Percentiles rank a stretch among this genome's conserved stretches.
These are phyloP conservation scores for Fusarium fujikuroi DNA, from an alignment of 2,329 filamentous ascomycete genomes.

Conservation along the genomic window DNA sequence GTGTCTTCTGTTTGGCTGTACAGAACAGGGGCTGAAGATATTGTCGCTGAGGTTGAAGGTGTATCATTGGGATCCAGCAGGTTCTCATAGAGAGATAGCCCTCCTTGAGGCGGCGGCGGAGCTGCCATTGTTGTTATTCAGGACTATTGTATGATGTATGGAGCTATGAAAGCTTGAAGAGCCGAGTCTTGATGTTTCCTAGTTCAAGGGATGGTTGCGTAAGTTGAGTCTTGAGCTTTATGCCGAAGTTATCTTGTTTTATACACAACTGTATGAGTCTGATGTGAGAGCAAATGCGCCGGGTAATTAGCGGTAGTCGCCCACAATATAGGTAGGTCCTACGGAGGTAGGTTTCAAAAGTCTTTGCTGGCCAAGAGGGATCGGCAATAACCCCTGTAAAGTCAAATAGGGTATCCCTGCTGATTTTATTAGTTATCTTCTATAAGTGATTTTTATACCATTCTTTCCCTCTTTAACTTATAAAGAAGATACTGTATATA, in stretches of 20 bases:
- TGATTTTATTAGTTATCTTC: no score
- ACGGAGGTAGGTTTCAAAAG: no score
- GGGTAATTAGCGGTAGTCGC: conserved; percentile 45
- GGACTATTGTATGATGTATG: background rate
- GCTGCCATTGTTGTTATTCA: conserved; percentile 42
- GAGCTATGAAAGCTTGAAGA: background rate
- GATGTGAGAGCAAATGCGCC: conserved; percentile 31
- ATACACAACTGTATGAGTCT: background rate
- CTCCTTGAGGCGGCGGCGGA: conserved; percentile 53
- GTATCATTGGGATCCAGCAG: conserved; percentile 72
- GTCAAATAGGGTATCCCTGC: no score
- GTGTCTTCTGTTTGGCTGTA: conserved; percentile 68
- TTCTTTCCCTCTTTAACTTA: no score
- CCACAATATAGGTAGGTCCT: background rate
- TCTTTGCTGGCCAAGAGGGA: no score
- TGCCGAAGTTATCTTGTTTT: background rate
- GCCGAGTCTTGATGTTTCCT: background rate
- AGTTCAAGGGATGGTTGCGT: background rate
- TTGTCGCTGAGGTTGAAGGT: conserved; percentile 65
- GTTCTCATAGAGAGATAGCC: conserved; percentile 85
- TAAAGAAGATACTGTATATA: no score
- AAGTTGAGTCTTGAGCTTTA: background rate
- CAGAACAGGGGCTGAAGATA: conserved; percentile 79
- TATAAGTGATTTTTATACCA: no score
- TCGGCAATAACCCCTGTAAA: no score